Evolutionary conservation across 495 filamentous ascomycete genomes (phyloP), one percentile per base, ranked within the genome.

Genomic region (Talaromyces borbonicus): DNA sequence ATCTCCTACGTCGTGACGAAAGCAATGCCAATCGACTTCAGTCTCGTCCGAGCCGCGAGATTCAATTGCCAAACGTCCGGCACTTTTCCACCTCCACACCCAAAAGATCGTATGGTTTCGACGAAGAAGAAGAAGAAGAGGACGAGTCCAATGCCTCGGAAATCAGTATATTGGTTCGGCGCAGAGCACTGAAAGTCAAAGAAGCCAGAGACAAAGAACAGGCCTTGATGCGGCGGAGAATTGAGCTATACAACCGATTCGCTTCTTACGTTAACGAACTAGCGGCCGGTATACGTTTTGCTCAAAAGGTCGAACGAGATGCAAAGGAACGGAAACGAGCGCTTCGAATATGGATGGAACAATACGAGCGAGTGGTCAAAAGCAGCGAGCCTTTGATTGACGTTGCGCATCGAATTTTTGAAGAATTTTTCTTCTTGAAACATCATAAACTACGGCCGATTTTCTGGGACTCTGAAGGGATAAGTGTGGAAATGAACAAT

Each of bases 91-190:
- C 40, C 23, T 39, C 14, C 19, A 29, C 46, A 2, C 27, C 27
- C 9, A 29, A 24, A 27, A 20, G 24, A 23, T 8, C 23, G 22
- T 36, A 51, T 45, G 51, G 40, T 3, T 43, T 50, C 25, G 45
- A 49, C 14, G 37, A 49, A 2, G 41, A 51, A 1, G 37, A 52
- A 6, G 46, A 48, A 12, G 8, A 20, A 8, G 37, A 43, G 14
- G 15, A 16, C 11, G 19, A n/a, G 22, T n/a, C 24, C 40, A 36
- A 29, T 14, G 23, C 16, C 9, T 38, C 33, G 42, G 48, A 50
- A 31, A 41, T 53, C 18, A 42, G 47, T 12, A 16, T 14, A 9
- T 32, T 49, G 47, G 22, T 49, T 40, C 47, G 47, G 26, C 16
- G 16, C 14, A 43, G 25, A 32, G 26, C n/a, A 14, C 14, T 23